Evolutionary conservation across 2,329 filamentous ascomycete species (phyloP), one percentile per base, ranked within the genome.

Genomic region (Diaporthe capsici): DNA sequence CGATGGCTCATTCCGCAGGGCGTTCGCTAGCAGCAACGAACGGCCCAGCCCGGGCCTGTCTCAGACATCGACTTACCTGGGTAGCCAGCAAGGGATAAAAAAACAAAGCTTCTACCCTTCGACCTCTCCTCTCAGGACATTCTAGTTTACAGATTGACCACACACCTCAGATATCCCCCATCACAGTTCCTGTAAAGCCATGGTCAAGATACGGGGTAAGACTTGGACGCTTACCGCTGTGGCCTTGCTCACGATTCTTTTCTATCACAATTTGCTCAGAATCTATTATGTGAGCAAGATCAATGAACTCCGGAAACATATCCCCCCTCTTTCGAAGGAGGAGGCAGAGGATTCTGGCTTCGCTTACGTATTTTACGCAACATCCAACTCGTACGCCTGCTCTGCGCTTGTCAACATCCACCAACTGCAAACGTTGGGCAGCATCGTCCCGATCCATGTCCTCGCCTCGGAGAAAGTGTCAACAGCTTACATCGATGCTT

Each of bases 361-460:
- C 22, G 47, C 58, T 13, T 57, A 65, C 22, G 49, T 73, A 12
- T 65, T 73, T 13, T 57, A 73, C 34, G 71, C 58, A 12, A 73
- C 71, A 4, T 61, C 58, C 8, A 22, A 6, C 6, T 17, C 60
- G 4, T 73, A 73, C 34, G 71, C 58, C 49, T 73, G 71, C 25
- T 65, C 71, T 10, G 51, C 71, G 10, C 71, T 73, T 8, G 71
- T 73, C 47, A 73, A 65, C 25, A 73, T 73, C 5, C 47, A 65
- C 34, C 47, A 63, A 31, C 25, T 73, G 8, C 25, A 10, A 17
- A 28, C 25, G 4, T 34, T 44, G 20, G 39, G 28, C 17, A 73
- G 71, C 25, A 25, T 37, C 3, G n/a, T 73, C 10, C 58, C 71
- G 4, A 47, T 65, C 17, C 58, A 72, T 72, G 71, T 63, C 6